Base-by-base conservation (phyloP, 2,329 filamentous ascomycete species). In the Calonectria honghensis region DNA sequence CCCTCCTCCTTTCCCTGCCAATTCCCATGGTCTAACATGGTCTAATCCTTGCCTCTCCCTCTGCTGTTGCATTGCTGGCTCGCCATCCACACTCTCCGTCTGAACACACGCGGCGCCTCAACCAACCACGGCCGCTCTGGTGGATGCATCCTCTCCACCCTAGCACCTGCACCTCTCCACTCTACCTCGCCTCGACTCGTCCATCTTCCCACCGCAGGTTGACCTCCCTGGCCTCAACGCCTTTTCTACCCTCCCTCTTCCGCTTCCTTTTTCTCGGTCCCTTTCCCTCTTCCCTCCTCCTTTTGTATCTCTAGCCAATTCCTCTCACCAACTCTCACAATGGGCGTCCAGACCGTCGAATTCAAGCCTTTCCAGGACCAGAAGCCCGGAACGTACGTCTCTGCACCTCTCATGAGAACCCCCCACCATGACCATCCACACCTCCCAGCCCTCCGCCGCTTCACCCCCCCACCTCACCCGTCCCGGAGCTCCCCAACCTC, bases 331-430 rank as follows among this genome's bases (percentile, higher is more conserved):
- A 68, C 29, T 48, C 16, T 73, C 73, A 90, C 78, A 83, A 97
- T 98, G 95, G 87, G 88, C 79, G 84, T 90, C 86, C 91, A 95
- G 87, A 95, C 94, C 70, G 94, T 98, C 83, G 91, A 94, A 81
- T 92, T 98, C 86, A 93, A 92, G 86, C 92, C 96, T 75, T 98
- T 97, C 87, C 91, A 94, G 78, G 97, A 98, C 91, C 97, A 99
- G 91, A 99, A 99, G 91, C 96, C 96, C 78, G 96, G 96, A 91
- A 98, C 96, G 96, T 98, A 93, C 87, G 96, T 96, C 80, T 67
- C 78, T 59, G 35, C 70, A 59, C 54, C 37, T 16, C 50, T 70
- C 57, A 73, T 64, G 37, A 61, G 61, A 45, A 64, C 51, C 73
- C 72, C 72, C 72, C 72, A 63, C 72, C 52, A 67, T 54, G 45